Percentiles rank a stretch among this genome's conserved stretches.
Evolutionary conservation across 495 filamentous ascomycete genomes (phyloP).

Genomic region (Aspergillus haitiensis): DNA sequence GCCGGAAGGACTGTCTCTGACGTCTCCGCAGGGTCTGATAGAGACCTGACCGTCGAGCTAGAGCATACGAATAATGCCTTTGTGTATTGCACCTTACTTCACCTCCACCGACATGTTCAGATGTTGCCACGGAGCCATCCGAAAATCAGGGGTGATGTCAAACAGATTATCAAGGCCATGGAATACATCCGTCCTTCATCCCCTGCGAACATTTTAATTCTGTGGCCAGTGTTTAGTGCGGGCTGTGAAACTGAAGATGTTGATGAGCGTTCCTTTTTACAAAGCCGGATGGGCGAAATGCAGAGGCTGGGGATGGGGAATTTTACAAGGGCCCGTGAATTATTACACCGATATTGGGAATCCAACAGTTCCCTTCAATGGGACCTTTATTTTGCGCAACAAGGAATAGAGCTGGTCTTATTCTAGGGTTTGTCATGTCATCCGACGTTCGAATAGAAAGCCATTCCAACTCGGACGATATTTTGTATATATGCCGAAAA

Average conservation of each 20-base stretch:
- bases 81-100: constrained; percentile 33
- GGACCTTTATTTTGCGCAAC: constrained; percentile 28
- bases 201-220: constrained; percentile 32
- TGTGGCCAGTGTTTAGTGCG: constrained; percentile 40
- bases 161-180: constrained; percentile 26
- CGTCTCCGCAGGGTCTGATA: not conserved
- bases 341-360: constrained; percentile 27
- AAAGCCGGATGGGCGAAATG: constrained; percentile 34
- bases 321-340: constrained; percentile 32
- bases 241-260: constrained; percentile 35
- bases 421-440: constrained; percentile 21
- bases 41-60: constrained; percentile 22
- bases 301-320: constrained; percentile 37
- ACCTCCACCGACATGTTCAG: constrained; percentile 35
- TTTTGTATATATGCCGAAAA: too few relatives aligned
- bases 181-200: constrained; percentile 26
- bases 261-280: constrained; percentile 24
- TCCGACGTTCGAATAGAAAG: not conserved
- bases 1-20: constrained; percentile 15
- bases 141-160: constrained; percentile 28
- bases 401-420: constrained; percentile 31
- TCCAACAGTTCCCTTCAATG: constrained; percentile 26
- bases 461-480: too few relatives aligned
- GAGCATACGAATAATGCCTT: constrained; percentile 33
- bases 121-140: constrained; percentile 23